Base-by-base conservation (phyloP, 2,329 filamentous ascomycete species). In the Tolypocladium sp. region DNA sequence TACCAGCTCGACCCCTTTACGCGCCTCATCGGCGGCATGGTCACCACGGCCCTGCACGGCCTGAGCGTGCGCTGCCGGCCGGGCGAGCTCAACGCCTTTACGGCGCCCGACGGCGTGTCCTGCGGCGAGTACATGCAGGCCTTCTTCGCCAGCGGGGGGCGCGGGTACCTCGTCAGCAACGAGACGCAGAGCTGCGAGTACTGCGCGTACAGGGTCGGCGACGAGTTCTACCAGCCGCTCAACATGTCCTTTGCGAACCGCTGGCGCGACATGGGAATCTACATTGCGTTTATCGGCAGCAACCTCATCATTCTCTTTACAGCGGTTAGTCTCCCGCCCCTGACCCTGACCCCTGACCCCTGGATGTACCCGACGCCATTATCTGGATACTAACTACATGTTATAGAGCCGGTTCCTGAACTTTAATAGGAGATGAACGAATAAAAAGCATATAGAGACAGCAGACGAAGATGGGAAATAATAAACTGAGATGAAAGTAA, bases 1-100 rank as follows among this genome's bases (percentile, higher is more conserved):
- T 92, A 92, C 76, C 79, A 93, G 71, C 84, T 95, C 20, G 86
- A 92, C 68, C 91, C 91, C 3, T 91, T 94, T 73, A 95, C 90
- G 0, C 85, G 90, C 8, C 83, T 95, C 37, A 90, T 95, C 66
- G 80, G 87, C 55, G 90, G 90, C 59, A 91, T 92, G 79, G 84
- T 92, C 20, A 86, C 88, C 3, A 92, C 90, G 0, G 90, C 90
- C 62, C 80, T 94, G 7, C 86, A 92, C 66, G 82, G 77, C 1
- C 77, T 83, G 8, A 68, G 76, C 0, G 90, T 95, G 1, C 67
- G 71, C 5, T 95, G 91, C 73, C 76, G 69, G 1, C 42, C 76
- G 0, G 40, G 60, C 3, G 91, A 95, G 71, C 78, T 88, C 61
- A 91, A 88, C 68, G 68, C 64, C 1, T 94, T 95, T 78, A 77